phyloP scores from a whole-genome alignment of 352 stramenopile genomes.

The Thalassiosira ordinaria region DNA sequence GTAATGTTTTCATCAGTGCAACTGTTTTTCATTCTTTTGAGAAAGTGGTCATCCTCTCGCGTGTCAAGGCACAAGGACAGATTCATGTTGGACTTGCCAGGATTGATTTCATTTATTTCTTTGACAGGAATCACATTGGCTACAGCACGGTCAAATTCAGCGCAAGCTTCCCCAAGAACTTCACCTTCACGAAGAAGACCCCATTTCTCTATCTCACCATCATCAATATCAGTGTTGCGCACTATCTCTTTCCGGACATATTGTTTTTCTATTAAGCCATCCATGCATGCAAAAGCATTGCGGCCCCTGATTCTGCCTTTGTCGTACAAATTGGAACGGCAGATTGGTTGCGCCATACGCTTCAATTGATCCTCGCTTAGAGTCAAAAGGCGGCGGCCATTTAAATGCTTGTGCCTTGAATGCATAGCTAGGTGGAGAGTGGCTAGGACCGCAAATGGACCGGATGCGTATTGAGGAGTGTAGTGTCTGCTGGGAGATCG shows the following conservation, averaged over 20 bases:
- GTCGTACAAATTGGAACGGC: slow-evolving; percentile 70
- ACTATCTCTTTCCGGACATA: slow-evolving; percentile 65
- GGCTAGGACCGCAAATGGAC: slow-evolving; percentile 61
- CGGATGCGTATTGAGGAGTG: slow-evolving; percentile 62
- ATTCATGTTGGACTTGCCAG: slow-evolving; percentile 25
- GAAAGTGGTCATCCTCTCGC: slow-evolving; percentile 58
- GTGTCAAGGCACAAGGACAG: slow-evolving; percentile 55
- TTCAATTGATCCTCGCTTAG: slow-evolving; percentile 65
- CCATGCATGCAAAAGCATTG: slow-evolving; percentile 71
- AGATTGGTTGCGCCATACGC: slow-evolving; percentile 57
- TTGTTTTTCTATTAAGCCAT: slow-evolving; percentile 57
- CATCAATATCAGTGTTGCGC: slow-evolving; percentile 27
- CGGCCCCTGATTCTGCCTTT: slow-evolving; percentile 51
- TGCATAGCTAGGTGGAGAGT: slow-evolving; percentile 57
- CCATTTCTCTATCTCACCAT: slow-evolving; percentile 63
- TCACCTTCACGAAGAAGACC: slow-evolving; percentile 50
- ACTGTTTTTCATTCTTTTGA: slow-evolving; percentile 51
- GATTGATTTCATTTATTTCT: slow-evolving; percentile 13
- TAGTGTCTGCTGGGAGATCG: slow-evolving; percentile 29
- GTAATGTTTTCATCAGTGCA: slow-evolving; percentile 50
- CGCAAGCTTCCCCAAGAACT: slow-evolving; percentile 44
- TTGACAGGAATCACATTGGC: slow-evolving; percentile 29
- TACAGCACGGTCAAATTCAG: slow-evolving; percentile 54
- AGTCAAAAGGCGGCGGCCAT: slow-evolving; percentile 40
- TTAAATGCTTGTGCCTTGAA: slow-evolving; percentile 36